A percentile compares a stretch with the other conserved stretches of the same genome.
phyloP scores from a whole-genome alignment of 768 basidiomycete species.

The Royoungia palumana region DNA sequence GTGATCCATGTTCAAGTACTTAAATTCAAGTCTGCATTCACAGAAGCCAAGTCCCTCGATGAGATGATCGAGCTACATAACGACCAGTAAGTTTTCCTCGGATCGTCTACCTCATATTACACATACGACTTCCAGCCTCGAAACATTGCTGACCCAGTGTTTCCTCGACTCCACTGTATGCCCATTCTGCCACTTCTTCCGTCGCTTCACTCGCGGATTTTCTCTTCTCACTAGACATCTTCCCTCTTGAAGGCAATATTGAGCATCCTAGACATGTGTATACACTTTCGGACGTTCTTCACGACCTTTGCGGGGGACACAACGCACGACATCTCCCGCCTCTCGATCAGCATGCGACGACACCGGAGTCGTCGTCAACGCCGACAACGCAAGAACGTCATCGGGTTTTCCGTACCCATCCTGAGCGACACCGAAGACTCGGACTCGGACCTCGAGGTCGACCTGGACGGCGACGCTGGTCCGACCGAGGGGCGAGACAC shows the following conservation, averaged over 20 bases:
- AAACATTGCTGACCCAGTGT: conserved; percentile 58
- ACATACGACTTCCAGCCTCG: conserved; percentile 41
- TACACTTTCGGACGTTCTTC: conserved; percentile 68
- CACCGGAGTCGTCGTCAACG: conserved; percentile 63
- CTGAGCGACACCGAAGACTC: conserved; percentile 26
- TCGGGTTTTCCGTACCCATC: conserved; percentile 52
- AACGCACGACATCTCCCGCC: conserved; percentile 53
- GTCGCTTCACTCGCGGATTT: neutral
- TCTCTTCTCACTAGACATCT: conserved; percentile 44
- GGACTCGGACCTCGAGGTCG: conserved; percentile 38
- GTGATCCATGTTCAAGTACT: conserved; percentile 51
- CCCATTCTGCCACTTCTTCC: neutral
- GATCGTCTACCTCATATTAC: neutral
- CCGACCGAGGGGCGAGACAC: conserved; percentile 19
- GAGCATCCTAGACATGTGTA: conserved; percentile 68
- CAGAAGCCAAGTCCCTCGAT: conserved; percentile 60
- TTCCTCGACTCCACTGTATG: conserved; percentile 60
- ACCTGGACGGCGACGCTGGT: neutral
- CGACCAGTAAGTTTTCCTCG: conserved; percentile 52
- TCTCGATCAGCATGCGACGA: conserved; percentile 49
- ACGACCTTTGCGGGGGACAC: conserved; percentile 57
- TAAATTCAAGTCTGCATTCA: conserved; percentile 28
- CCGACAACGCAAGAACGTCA: conserved; percentile 52
- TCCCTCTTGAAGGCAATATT: conserved; percentile 63
- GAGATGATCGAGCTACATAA: conserved; percentile 71